phyloP scores from a whole-genome alignment of 169 alveolate genomes.

The Sarcocystis neurona region DNA sequence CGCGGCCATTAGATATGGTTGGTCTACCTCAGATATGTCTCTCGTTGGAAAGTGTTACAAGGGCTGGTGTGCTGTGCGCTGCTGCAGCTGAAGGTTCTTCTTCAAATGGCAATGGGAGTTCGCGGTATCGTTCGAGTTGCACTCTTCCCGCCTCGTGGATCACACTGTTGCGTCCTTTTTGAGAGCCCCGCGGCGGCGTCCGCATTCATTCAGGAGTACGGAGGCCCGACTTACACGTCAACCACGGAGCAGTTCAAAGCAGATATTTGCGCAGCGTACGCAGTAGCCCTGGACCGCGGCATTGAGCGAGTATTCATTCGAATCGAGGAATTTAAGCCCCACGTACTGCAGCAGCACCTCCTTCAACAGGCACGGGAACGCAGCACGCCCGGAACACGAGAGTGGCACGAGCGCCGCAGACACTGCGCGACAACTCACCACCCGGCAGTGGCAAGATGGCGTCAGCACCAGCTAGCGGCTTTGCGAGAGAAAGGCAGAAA shows the following conservation, averaged over 20 bases:
- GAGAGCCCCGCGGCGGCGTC: constrained; percentile 34
- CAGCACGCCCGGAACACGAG: neutral
- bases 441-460: neutral
- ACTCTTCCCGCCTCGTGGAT: constrained; percentile 60
- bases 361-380: neutral
- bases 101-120: constrained; percentile 30
- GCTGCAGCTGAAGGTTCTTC: constrained; percentile 49
- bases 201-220: constrained; percentile 38
- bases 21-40: neutral
- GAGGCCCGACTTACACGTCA: constrained; percentile 51
- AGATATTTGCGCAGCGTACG: constrained; percentile 56
- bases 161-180: constrained; percentile 52
- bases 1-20: neutral
- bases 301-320: constrained; percentile 56
- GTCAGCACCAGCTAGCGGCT: too few species aligned
- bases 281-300: constrained; percentile 52
- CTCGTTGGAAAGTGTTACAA: neutral
- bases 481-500: too few species aligned
- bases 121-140: constrained; percentile 53
- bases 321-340: constrained; percentile 49
- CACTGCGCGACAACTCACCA: neutral
- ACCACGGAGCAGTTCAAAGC: constrained; percentile 48
- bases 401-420: neutral
- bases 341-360: neutral
- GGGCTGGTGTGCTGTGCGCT: neutral